Percentiles rank a stretch among this genome's conserved stretches.
Conservation (phyloP, 768 basidiomycete species). For the Mycena galericulata region DNA sequence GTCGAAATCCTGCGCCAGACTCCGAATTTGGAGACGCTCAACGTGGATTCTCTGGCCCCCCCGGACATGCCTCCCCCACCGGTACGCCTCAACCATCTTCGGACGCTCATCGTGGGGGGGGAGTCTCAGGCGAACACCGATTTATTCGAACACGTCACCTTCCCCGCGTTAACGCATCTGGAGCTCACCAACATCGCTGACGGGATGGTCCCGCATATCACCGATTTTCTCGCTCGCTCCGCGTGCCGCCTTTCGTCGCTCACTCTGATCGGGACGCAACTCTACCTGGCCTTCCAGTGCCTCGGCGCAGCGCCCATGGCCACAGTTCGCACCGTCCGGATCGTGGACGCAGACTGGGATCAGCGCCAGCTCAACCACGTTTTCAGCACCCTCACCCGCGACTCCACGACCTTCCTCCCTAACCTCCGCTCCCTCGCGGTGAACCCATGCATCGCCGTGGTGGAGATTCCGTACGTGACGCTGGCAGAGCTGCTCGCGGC, state of each 20-base stretch:
- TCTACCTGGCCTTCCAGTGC: no score
- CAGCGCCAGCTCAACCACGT: no score
- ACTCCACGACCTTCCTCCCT: neutral
- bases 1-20: neutral
- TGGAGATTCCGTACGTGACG: no score
- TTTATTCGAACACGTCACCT: neutral
- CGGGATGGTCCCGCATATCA: neutral
- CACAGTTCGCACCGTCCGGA: no score
- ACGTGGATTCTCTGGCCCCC: neutral
- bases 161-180: neutral
- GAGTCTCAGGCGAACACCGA: neutral
- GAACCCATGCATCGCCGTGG: no score
- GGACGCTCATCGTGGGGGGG: neutral
- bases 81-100: neutral
- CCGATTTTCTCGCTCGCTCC: neutral
- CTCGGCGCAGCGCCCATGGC: no score
- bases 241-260: neutral
- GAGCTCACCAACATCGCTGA: neutral
- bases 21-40: neutral
- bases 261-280: no score
- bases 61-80: no score
- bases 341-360: no score
- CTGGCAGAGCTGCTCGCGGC: no score
- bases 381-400: no score
- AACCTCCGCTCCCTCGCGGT: no score